A percentile compares a stretch with the other conserved stretches of the same genome.
phyloP scores from a whole-genome alignment of 371 early-diverging fungal genomes.

The Mortierella sp. region DNA sequence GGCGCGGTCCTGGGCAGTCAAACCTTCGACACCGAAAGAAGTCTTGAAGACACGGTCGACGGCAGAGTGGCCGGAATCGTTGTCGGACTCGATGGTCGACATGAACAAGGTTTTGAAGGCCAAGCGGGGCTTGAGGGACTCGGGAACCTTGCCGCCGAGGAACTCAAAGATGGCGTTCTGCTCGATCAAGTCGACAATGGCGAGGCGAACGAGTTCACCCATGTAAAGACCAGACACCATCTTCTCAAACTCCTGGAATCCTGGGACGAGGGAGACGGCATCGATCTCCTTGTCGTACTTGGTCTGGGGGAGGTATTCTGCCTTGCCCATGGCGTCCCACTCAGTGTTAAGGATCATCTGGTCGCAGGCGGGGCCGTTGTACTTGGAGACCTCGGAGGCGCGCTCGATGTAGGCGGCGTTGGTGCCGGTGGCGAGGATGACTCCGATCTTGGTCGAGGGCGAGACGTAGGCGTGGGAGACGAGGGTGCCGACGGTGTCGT shows the following conservation, averaged over 20 bases:
- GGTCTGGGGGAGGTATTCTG: slow-evolving; percentile 79
- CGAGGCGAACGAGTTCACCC: slow-evolving; percentile 89
- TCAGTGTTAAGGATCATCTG: slow-evolving; percentile 94
- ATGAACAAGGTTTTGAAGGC: slow-evolving; percentile 67
- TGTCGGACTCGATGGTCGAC: slow-evolving; percentile 74
- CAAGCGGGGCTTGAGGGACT: slow-evolving; percentile 34
- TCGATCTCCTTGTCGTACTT: slow-evolving; percentile 86
- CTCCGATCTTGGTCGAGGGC: slow-evolving; percentile 89
- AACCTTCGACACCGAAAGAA: slow-evolving; percentile 37
- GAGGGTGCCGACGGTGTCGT: slow-evolving; percentile 96
- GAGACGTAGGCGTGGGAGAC: slow-evolving; percentile 93
- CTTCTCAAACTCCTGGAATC: slow-evolving; percentile 92
- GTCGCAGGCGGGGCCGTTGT: slow-evolving; percentile 54
- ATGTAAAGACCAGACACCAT: slow-evolving; percentile 97
- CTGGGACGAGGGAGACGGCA: slow-evolving; percentile 87
- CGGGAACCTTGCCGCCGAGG: slow-evolving; percentile 46
- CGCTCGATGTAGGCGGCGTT: slow-evolving; percentile 94
- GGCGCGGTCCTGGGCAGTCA: slow-evolving; percentile 37
- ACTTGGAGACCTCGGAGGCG: slow-evolving; percentile 62
- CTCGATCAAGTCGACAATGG: slow-evolving; percentile 72
- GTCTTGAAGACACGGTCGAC: slow-evolving; percentile 51
- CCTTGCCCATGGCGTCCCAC: slow-evolving; percentile 67
- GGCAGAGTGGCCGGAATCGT: slow-evolving; percentile 59
- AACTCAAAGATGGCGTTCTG: slow-evolving; percentile 33
- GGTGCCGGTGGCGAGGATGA: slow-evolving; percentile 95